Base-by-base conservation (phyloP, 2,329 filamentous ascomycete genomes). In the Monilinia fructicola region DNA sequence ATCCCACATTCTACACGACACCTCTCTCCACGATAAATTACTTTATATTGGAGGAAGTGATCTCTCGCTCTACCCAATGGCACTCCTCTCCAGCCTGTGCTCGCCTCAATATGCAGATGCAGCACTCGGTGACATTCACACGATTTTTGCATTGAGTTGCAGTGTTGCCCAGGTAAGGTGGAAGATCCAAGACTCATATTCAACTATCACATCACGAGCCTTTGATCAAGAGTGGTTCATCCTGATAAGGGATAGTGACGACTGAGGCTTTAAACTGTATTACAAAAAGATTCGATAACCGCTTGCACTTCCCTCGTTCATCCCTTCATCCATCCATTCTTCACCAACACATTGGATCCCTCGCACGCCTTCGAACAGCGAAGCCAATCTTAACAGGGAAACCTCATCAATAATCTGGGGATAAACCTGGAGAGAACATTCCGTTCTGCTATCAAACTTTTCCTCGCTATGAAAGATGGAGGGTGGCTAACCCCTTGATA, bases 1-100 rank as follows among this genome's bases (percentile, higher is more conserved):
- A 58, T 28, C 40, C 46, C 55, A n/a, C 40, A 58, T 44, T 46
- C 55, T 58, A 44, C 55, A 58, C 40, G 55, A 44, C 55, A 58
- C 31, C 18, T 58, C 7, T 38, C 18, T 23, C 55, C 40, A 58
- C 38, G 54, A 58, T 26, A 42, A 35, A 54, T 54, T 28, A 6
- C 16, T 31, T 31, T 16, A 59, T 46, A 46, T 58, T 58, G 40
- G 18, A 59, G 55, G 40, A 44, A 59, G 46, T 46, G 55, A 59
- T 59, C 55, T 10, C 4, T 46, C 26, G 10, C 11, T 58, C 40
- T 28, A 31, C 3, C 55, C 55, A 58, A 58, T 58, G 55, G n/a
- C 40, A 18, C 55, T 46, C 31, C 55, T 31, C 40, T 31, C 40
- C 26, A 46, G 21, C 18, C 9, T 44, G 23, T 46, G 55, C 40